phyloP scores from a whole-genome alignment of 2,329 filamentous ascomycete genomes.

The Colletotrichum siamense region DNA sequence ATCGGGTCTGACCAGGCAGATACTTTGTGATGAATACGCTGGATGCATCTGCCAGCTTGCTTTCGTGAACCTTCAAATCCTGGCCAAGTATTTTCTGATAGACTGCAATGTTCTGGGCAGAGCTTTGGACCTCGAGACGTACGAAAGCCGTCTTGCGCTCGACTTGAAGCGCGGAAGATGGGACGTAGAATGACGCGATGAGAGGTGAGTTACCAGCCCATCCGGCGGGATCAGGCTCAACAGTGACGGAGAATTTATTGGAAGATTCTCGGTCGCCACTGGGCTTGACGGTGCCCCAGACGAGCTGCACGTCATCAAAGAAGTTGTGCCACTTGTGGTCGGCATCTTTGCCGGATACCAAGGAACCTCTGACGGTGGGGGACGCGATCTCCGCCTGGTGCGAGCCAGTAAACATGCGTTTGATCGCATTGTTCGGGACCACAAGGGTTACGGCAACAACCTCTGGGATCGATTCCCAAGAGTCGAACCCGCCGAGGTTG shows the following conservation, averaged over 20 bases:
- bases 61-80: conserved; percentile 35
- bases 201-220: conserved; percentile 44
- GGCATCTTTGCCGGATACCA: conserved; percentile 28
- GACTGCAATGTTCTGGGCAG: conserved; percentile 24
- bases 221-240: conserved; percentile 38
- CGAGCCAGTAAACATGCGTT: conserved; percentile 28
- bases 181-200: conserved; percentile 46
- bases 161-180: conserved; percentile 37
- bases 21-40: conserved; percentile 42
- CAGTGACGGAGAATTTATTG: conserved; percentile 35
- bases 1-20: conserved; percentile 36
- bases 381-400: conserved; percentile 23
- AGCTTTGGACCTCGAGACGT: conserved; percentile 35
- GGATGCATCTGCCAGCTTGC: conserved; percentile 30
- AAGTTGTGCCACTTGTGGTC: conserved; percentile 36
- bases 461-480: conserved; percentile 42
- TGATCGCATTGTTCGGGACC: conserved; percentile 34
- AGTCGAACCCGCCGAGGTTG: conserved; percentile 32
- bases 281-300: conserved; percentile 41
- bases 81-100: conserved; percentile 31
- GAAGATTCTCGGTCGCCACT: conserved; percentile 26
- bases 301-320: conserved; percentile 45
- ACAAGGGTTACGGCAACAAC: conserved; percentile 41
- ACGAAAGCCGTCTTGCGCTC: conserved; percentile 35
- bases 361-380: conserved; percentile 34